Evolutionary conservation across 208 protist genomes (phyloP).

Genomic region (Trypanosoma theileri): DNA sequence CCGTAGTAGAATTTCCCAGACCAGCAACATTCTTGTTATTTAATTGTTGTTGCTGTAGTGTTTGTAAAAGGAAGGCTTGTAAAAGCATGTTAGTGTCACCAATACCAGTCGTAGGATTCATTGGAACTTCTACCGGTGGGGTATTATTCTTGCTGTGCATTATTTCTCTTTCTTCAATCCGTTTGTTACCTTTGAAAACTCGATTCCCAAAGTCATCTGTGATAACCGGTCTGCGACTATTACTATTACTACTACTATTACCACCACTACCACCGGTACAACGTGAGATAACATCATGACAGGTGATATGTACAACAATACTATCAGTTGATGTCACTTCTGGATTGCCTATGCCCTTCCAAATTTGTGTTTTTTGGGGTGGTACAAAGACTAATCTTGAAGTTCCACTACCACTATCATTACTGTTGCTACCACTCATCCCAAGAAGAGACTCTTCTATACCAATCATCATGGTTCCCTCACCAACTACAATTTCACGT

Average conservation of each 20-base stretch:
- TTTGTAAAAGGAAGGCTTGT: slow-evolving; percentile 51
- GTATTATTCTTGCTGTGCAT: not conserved
- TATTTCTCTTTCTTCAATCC: not conserved
- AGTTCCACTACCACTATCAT: slow-evolving; percentile 13
- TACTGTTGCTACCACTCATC: slow-evolving; percentile 28
- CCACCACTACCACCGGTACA: not conserved
- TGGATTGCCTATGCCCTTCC: slow-evolving; percentile 28
- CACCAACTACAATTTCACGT: slow-evolving; percentile 36
- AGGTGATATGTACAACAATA: slow-evolving; percentile 29
- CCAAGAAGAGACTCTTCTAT: slow-evolving; percentile 48
- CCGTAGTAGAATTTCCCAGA: too few species aligned
- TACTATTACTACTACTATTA: not conserved
- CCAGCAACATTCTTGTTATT: not conserved
- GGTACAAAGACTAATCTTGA: slow-evolving; percentile 52
- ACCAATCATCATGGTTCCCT: slow-evolving; percentile 39
- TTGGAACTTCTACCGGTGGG: too few species aligned
- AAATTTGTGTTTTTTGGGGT: slow-evolving; percentile 30
- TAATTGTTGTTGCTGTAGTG: slow-evolving; percentile 33
- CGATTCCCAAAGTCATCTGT: too few species aligned
- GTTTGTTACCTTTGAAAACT: not conserved
- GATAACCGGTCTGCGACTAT: not conserved
- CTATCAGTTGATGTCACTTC: slow-evolving; percentile 32
- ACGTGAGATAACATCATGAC: slow-evolving; percentile 24
- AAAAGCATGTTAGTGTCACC: slow-evolving; percentile 31
- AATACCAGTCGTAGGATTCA: not conserved